Percentiles rank a stretch among this genome's conserved stretches.
phyloP scores from a whole-genome alignment of 257 asterid genomes.

The Solanum raphanifolium region DNA sequence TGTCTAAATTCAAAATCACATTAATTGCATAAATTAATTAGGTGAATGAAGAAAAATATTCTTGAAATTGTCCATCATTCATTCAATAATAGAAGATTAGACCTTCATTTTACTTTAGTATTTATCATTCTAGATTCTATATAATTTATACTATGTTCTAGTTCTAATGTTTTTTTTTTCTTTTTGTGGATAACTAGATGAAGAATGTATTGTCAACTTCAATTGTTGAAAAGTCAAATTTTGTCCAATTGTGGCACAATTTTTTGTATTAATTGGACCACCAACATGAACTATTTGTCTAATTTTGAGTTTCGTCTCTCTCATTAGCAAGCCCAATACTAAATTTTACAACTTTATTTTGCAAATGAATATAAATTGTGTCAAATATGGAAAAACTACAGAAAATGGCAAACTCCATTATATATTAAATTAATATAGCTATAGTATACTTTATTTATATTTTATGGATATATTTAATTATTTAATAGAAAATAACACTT shows the following conservation, averaged over 20 bases:
- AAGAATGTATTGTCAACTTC: neutral
- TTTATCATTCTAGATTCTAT: neutral
- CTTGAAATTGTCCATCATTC: neutral
- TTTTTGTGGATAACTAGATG: neutral
- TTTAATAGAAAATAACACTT: too few species aligned
- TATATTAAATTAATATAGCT: too few species aligned
- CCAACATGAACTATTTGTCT: neutral
- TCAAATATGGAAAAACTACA: too few species aligned
- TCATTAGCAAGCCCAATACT: too few species aligned
- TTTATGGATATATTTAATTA: too few species aligned
- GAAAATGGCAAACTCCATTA: too few species aligned
- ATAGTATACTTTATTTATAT: too few species aligned
- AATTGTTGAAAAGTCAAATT: neutral
- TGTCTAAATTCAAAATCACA: neutral
- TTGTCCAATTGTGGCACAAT: neutral
- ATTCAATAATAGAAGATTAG: neutral
- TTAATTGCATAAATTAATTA: neutral
- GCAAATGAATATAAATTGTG: too few species aligned
- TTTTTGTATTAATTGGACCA: neutral
- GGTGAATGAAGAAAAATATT: neutral
- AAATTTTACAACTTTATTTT: too few species aligned
- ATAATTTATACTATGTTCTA: neutral
- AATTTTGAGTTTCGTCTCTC: neutral
- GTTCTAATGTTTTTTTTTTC: neutral
- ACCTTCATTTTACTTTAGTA: neutral